These are phyloP conservation scores for Madurella mycetomatis DNA, from an alignment of 2,329 filamentous ascomycete species.

Conservation along the genomic window DNA sequence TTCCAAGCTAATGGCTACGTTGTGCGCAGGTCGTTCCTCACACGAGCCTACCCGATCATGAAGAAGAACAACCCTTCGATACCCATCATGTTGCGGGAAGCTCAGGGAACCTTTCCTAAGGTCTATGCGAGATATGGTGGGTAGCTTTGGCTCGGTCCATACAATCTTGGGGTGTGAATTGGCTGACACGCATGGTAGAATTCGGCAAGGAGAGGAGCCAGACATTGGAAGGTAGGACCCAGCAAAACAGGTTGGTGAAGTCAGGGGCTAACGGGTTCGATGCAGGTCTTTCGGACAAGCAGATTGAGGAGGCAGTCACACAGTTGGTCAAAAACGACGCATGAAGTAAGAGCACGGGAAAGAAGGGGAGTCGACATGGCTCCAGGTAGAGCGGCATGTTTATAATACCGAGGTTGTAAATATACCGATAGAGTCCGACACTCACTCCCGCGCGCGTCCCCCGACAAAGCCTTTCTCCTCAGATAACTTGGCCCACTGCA, in stretches of 20 bases:
- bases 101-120: slow-evolving; percentile 74
- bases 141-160: slow-evolving; percentile 24
- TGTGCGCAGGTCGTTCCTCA: slow-evolving; percentile 73
- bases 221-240: slow-evolving; percentile 46
- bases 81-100: slow-evolving; percentile 93
- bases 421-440: too few species aligned
- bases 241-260: background rate
- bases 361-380: background rate
- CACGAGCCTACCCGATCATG: slow-evolving; percentile 92
- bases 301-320: slow-evolving; percentile 56
- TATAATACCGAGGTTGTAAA: slow-evolving; percentile 5
- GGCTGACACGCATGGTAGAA: slow-evolving; percentile 34
- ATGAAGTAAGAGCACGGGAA: slow-evolving; percentile 5
- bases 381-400: slow-evolving; percentile 10
- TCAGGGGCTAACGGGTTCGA: slow-evolving; percentile 7
- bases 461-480: too few species aligned
- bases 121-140: slow-evolving; percentile 91
- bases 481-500: too few species aligned
- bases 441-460: too few species aligned
- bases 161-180: background rate
- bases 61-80: slow-evolving; percentile 97
- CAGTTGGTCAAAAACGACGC: slow-evolving; percentile 46
- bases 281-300: slow-evolving; percentile 52
- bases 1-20: slow-evolving; percentile 3
- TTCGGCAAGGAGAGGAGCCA: slow-evolving; percentile 55